Conservation (phyloP, 2,329 filamentous ascomycete species). For the Talaromyces sp. region DNA sequence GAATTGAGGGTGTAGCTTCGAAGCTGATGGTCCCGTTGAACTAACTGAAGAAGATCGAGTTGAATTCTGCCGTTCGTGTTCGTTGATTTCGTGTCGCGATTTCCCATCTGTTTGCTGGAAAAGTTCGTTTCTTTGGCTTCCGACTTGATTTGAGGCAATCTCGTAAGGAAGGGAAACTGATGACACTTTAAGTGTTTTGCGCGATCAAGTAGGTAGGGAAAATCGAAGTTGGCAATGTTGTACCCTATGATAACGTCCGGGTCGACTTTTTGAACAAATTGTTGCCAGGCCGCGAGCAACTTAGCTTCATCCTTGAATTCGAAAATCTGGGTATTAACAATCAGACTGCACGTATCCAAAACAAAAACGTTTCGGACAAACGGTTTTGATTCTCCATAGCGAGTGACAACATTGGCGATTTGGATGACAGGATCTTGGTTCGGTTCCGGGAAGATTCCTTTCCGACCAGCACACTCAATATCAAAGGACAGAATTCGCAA, state of each 20-base stretch:
- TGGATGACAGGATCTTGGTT: constrained; percentile 93
- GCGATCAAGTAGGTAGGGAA: constrained; percentile 87
- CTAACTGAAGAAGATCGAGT: constrained; percentile 86
- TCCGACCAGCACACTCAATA: constrained; percentile 96
- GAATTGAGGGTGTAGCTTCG: constrained; percentile 97
- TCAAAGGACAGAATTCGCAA: constrained; percentile 92
- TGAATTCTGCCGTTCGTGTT: constrained; percentile 94
- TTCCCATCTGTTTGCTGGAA: constrained; percentile 97
- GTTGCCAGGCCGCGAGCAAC: constrained; percentile 89
- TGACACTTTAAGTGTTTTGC: constrained; percentile 77
- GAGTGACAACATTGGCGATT: constrained; percentile 92
- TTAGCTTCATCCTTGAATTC: constrained; percentile 77
- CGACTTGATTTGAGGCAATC: constrained; percentile 69
- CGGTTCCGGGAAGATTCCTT: constrained; percentile 94
- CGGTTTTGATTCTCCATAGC: constrained; percentile 91
- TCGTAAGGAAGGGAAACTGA: constrained; percentile 83
- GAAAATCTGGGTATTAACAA: constrained; percentile 90
- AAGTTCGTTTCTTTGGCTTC: constrained; percentile 77
- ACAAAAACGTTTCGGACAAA: constrained; percentile 97
- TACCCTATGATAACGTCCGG: constrained; percentile 98
- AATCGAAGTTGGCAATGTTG: constrained; percentile 98
- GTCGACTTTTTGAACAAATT: constrained; percentile 85
- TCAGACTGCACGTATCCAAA: constrained; percentile 83
- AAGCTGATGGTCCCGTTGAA: constrained; percentile 91
- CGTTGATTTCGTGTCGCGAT: constrained; percentile 86